These are phyloP conservation scores for Hylodesmum podocarpum DNA, from an alignment of 306 rosid genomes.

Conservation along the genomic window DNA sequence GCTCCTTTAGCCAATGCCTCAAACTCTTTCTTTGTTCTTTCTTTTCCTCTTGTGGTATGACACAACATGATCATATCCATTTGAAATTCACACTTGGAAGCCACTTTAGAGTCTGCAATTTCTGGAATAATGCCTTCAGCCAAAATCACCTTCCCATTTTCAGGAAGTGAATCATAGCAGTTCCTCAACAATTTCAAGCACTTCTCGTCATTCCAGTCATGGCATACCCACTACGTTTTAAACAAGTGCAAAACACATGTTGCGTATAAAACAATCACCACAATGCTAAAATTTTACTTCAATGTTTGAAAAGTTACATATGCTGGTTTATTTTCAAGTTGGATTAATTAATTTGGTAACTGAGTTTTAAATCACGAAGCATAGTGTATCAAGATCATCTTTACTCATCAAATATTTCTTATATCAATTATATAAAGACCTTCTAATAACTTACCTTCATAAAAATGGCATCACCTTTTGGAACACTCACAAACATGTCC, in stretches of 20 bases:
- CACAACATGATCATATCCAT: constrained; percentile 20
- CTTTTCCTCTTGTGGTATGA: constrained; percentile 28
- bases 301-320: too few relatives aligned
- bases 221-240: constrained; percentile 62
- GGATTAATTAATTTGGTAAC: too few relatives aligned
- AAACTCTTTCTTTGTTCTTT: constrained; percentile 30
- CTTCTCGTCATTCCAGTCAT: constrained; percentile 84
- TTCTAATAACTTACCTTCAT: constrained; percentile 58
- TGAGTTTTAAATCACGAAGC: too few relatives aligned
- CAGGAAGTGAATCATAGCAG: constrained; percentile 27
- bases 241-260: background rate
- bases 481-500: constrained; percentile 81
- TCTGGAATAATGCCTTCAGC: constrained; percentile 16
- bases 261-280: too few relatives aligned
- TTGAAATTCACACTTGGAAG: background rate
- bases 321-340: too few relatives aligned
- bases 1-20: constrained; percentile 25
- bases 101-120: background rate
- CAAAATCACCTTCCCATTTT: constrained; percentile 19
- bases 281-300: too few relatives aligned
- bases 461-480: constrained; percentile 78
- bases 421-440: too few relatives aligned
- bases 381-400: too few relatives aligned
- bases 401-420: too few relatives aligned
- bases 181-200: constrained; percentile 56